Percentiles rank a stretch among this genome's conserved stretches.
Evolutionary conservation across 345 rosid species (phyloP).

Genomic region (Lumnitzera racemosa): DNA sequence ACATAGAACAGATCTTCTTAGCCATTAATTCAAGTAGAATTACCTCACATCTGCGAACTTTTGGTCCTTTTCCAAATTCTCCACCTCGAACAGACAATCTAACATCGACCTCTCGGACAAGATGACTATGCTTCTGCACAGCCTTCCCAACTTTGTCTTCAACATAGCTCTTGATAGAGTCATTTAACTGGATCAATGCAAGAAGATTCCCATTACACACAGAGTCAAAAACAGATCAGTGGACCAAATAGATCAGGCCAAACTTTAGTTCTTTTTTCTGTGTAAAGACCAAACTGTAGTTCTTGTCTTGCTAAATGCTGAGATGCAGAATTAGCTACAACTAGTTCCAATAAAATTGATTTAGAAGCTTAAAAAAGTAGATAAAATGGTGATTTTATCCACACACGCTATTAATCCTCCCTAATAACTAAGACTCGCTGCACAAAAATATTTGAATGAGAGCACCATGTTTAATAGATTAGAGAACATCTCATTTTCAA

Average conservation of each 20-base stretch:
- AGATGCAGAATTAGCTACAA: not conserved
- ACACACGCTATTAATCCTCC: no score
- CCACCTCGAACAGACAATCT: conserved; percentile 84
- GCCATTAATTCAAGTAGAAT: not conserved
- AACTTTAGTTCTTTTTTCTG: no score
- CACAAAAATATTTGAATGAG: no score
- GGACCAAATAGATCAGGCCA: not conserved
- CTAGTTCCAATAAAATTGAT: no score
- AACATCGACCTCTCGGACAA: conserved; percentile 86
- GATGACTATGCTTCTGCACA: conserved; percentile 77
- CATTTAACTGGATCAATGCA: conserved; percentile 46
- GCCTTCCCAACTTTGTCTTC: conserved; percentile 89
- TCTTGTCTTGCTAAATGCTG: no score
- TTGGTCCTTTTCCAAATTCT: conserved; percentile 89
- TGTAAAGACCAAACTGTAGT: not conserved
- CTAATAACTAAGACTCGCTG: no score
- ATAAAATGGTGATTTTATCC: no score
- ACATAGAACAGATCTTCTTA: not conserved
- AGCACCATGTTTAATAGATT: no score
- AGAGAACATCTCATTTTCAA: no score
- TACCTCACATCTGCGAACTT: conserved; percentile 87
- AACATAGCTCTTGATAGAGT: conserved; percentile 61
- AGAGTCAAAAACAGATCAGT: not conserved
- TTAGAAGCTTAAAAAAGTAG: no score
- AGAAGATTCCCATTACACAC: not conserved